Base-by-base conservation (phyloP, 768 basidiomycete genomes). In the Hygrocybe punicea region DNA sequence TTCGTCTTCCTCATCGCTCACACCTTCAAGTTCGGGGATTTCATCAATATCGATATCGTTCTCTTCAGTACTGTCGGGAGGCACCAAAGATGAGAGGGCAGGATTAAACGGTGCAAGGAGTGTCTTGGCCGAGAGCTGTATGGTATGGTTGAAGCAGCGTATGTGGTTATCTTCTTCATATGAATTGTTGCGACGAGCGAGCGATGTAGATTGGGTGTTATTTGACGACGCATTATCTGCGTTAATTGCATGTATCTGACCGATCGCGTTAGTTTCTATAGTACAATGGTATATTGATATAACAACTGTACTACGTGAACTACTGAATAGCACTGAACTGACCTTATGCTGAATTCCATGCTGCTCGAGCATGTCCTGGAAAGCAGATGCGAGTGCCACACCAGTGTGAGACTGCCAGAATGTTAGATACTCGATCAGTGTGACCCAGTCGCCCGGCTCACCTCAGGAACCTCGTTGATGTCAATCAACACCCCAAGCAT, bases 301-400 rank as follows among this genome's bases (percentile, higher is more conserved):
- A 44, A n/a, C 40, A 44, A n/a, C 11, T n/a, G 16, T n/a, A 44
- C n/a, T 44, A 44, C 21, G 10, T 44, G n/a, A 44, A n/a, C 16
- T 44, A 21, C n/a, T 44, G 40, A n/a, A 21, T n/a, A n/a, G 40
- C n/a, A 44, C 21, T n/a, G 16, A n/a, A 44, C 40, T 44, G 16
- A 44, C 40, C 21, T 51, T 75, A 6, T 71, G 48, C 49, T 25
- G 11, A n/a, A 51, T 11, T 13, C 49, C 70, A 54, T 69, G 78
- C 19, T 25, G 23, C 29, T 51, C 49, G 21, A 47, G 45, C 45
- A 47, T 47, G 45, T 23, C 45, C 21, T 47, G 45, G 21, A 47
- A 47, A 13, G 64, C 73, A 0, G 25, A 40, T 0, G 76, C 74
- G 16, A 79, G 63, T 11, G 70, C 69, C 1, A 62, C n/a, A 6